A percentile compares a stretch with the other conserved stretches of the same genome.
These are phyloP conservation scores for Biscogniauxia mediterranea DNA, from an alignment of 2,329 filamentous ascomycete species.

Conservation along the genomic window DNA sequence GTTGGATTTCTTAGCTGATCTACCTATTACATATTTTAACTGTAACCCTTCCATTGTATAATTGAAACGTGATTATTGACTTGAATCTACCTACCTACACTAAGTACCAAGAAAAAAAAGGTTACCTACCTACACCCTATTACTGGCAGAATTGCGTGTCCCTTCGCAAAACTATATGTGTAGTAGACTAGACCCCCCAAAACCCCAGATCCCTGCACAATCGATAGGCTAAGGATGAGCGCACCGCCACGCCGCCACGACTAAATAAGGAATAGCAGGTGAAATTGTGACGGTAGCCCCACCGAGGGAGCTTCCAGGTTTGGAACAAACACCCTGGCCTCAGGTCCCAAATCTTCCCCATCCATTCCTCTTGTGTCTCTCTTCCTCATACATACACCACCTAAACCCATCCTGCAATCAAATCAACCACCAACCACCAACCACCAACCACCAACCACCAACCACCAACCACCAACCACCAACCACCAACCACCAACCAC, in stretches of 20 bases:
- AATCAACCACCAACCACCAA: background rate
- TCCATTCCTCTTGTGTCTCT: background rate
- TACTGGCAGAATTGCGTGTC: background rate
- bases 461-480: no score
- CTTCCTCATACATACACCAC: background rate
- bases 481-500: no score
- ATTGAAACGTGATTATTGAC: no score
- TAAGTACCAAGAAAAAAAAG: no score
- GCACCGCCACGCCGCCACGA: background rate
- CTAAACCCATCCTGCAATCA: background rate
- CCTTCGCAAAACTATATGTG: background rate
- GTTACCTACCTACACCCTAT: no score
- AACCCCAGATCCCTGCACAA: background rate
- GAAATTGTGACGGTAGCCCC: background rate
- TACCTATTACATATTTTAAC: no score
- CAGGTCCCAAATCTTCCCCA: slow-evolving; percentile 6
- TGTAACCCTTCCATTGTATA: no score
- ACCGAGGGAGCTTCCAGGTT: slow-evolving; percentile 1
- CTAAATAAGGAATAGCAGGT: background rate
- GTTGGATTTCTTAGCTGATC: no score
- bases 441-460: no score
- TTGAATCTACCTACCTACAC: no score
- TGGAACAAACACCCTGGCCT: slow-evolving; percentile 17
- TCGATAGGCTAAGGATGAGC: background rate
- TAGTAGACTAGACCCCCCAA: no score